phyloP scores from a whole-genome alignment of 441 rosid genomes.

The Pelargonium australe region DNA sequence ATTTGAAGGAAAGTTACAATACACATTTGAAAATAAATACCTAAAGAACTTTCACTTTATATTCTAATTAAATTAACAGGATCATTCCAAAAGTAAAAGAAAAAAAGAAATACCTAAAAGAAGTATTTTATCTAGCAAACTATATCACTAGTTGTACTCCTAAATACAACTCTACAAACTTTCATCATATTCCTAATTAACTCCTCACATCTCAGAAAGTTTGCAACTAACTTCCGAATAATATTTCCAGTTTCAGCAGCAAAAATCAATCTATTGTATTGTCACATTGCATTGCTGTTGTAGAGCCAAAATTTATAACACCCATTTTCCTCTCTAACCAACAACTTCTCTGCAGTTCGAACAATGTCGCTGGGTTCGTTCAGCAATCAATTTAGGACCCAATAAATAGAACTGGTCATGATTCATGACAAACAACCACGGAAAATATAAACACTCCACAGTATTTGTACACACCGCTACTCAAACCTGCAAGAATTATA shows the following conservation, averaged over 20 bases:
- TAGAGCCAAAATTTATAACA: slow-evolving; percentile 30
- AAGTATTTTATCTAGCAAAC: slow-evolving; percentile 7
- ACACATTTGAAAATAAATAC: too few relatives aligned
- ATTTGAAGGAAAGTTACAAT: too few relatives aligned
- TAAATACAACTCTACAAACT: slow-evolving; percentile 39
- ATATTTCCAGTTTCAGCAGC: slow-evolving; percentile 15
- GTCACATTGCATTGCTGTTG: slow-evolving; percentile 22
- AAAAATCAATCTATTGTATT: slow-evolving; percentile 18
- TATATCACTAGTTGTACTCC: slow-evolving; percentile 25
- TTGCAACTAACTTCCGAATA: slow-evolving; percentile 11
- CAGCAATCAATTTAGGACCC: slow-evolving; percentile 25
- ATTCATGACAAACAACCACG: slow-evolving; percentile 18
- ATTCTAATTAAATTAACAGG: slow-evolving; percentile 8
- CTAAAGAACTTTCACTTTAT: too few relatives aligned
- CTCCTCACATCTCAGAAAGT: slow-evolving; percentile 20
- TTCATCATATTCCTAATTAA: slow-evolving; percentile 29
- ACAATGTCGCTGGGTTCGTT: slow-evolving; percentile 22
- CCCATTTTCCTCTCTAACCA: slow-evolving; percentile 21
- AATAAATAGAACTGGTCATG: slow-evolving; percentile 13
- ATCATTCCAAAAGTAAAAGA: slow-evolving; percentile 24
- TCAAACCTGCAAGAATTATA: slow-evolving; percentile 24
- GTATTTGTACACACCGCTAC: slow-evolving; percentile 23
- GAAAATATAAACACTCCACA: slow-evolving; percentile 19
- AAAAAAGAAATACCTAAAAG: slow-evolving; percentile 11
- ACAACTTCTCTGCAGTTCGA: slow-evolving; percentile 18